phyloP scores from a whole-genome alignment of 2,329 filamentous ascomycete genomes.

The Fonsecaea nubica region DNA sequence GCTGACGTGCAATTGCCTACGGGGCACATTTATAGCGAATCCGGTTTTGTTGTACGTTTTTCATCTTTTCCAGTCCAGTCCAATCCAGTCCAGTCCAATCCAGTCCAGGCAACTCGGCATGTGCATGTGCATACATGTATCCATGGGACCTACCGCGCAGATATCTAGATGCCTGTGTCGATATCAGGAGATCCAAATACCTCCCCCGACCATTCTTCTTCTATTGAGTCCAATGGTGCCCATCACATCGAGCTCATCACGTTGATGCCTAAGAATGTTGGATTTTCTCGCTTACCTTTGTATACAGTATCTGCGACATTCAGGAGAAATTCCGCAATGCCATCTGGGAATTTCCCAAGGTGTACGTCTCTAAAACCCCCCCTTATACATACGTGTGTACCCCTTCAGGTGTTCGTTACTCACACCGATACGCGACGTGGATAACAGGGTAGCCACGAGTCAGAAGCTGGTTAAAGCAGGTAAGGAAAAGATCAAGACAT shows the following conservation, averaged over 20 bases:
- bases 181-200: no score
- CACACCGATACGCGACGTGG: background rate
- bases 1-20: background rate
- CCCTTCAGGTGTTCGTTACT: background rate
- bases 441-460: slow-evolving; percentile 40
- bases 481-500: slow-evolving; percentile 14
- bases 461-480: slow-evolving; percentile 72
- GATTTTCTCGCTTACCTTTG: background rate
- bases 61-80: background rate
- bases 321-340: slow-evolving; percentile 88
- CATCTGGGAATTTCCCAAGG: slow-evolving; percentile 83
- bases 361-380: slow-evolving; percentile 59
- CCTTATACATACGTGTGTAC: background rate
- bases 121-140: no score
- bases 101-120: no score
- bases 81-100: no score
- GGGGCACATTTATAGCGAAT: slow-evolving; percentile 46
- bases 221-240: no score
- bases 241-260: no score
- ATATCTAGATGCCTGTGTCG: no score
- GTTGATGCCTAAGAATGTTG: no score
- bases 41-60: slow-evolving; percentile 54
- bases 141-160: no score
- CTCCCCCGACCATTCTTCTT: no score
- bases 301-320: slow-evolving; percentile 74